Base-by-base conservation (phyloP, 495 filamentous ascomycete species). In the Parmelia sp. region DNA sequence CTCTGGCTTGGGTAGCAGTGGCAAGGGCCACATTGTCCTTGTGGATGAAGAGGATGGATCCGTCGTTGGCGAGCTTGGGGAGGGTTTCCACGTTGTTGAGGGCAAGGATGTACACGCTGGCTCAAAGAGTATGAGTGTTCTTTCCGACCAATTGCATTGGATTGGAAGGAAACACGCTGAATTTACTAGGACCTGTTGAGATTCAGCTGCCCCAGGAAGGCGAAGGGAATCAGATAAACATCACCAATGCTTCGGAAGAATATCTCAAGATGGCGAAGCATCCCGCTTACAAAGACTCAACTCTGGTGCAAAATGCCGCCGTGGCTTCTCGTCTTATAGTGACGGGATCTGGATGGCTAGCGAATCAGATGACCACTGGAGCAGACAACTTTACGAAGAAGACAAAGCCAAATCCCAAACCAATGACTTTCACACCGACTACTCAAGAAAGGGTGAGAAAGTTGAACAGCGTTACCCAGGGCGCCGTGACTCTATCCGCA, bases 31-130 rank as follows among this genome's bases (percentile, higher is more conserved):
- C 71, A 93, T 98, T 64, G 94, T 97, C n/a, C 80, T 98, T 4
- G 79, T 97, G 35, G 90, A 98, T 64, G 94, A 98, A 71, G 93
- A 97, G 66, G 87, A 98, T 79, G 94, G 91, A 57, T 93, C 88
- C 73, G 88, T 97, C 8, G 91, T 98, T 23, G 95, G 94, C 36
- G 94, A 97, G 71, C 80, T 98, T 64, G 80, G 85, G 33, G 90
- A 93, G 51, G 90, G 88, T 11, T 93, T 91, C 69, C 77, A 92
- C 55, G 79, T 96, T 36, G 81, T 92, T 25, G 94, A 94, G 68
- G 83, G 88, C 64, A 76, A 83, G 47, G 81, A 79, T 57, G 79
- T 98, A 60, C 83, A 88, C 67, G 84, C 85, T 33, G 94, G 94
- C 40, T 93, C 89, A 29, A 97, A 98, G 78, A 88, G 92, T 96